phyloP scores from a whole-genome alignment of 768 basidiomycete genomes.

The Grammothele lineata region DNA sequence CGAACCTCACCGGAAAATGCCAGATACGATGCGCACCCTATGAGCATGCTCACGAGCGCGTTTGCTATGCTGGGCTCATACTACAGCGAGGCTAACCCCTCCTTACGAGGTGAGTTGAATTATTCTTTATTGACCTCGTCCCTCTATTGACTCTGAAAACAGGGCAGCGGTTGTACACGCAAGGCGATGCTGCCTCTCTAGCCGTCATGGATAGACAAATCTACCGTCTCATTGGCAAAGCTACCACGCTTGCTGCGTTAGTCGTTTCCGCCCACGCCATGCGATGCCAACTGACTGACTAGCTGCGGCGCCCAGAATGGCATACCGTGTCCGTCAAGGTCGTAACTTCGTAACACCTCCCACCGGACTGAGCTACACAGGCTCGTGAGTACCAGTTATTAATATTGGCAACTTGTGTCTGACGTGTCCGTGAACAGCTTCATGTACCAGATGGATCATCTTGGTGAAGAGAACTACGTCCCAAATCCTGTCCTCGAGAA shows the following conservation, averaged over 20 bases:
- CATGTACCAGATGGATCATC: constrained; percentile 87
- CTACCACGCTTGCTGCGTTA: constrained; percentile 82
- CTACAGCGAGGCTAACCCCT: constrained; percentile 86
- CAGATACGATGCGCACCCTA: constrained; percentile 89
- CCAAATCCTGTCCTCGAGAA: constrained; percentile 85
- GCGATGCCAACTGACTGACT: too few relatives aligned
- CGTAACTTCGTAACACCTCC: constrained; percentile 85
- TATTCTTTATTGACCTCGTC: too few relatives aligned
- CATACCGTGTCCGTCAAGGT: constrained; percentile 88
- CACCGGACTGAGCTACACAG: constrained; percentile 77
- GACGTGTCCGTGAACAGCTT: constrained; percentile 43
- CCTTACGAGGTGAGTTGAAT: constrained; percentile 57
- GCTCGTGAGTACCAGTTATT: constrained; percentile 51
- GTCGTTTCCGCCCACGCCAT: constrained; percentile 19
- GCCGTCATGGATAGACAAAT: constrained; percentile 91
- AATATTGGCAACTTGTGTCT: neutral
- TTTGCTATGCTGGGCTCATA: constrained; percentile 88
- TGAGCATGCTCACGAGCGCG: constrained; percentile 85
- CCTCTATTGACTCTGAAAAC: too few relatives aligned
- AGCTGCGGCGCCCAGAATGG: constrained; percentile 83
- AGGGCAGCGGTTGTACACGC: constrained; percentile 80
- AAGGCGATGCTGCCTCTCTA: constrained; percentile 60
- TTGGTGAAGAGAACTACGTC: constrained; percentile 64
- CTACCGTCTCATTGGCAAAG: constrained; percentile 82
- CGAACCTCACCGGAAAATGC: too few relatives aligned